phyloP scores from a whole-genome alignment of 768 basidiomycete species.

The Russula lepida region DNA sequence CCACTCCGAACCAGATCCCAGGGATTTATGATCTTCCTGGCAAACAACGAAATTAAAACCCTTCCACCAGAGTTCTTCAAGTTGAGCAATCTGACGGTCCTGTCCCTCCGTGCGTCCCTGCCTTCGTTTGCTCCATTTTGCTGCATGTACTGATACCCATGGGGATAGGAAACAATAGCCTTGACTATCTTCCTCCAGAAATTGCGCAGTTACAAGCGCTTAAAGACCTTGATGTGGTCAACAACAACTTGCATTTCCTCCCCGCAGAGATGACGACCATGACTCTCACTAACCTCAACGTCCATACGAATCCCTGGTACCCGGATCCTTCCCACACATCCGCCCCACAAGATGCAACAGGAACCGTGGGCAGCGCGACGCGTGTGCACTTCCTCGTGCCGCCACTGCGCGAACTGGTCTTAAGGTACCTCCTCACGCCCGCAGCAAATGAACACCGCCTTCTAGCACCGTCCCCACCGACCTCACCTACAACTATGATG shows the following conservation, averaged over 20 bases:
- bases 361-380: neutral
- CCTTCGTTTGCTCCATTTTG: neutral
- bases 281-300: constrained; percentile 11
- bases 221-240: constrained; percentile 17
- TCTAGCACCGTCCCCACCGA: neutral
- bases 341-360: too few species aligned
- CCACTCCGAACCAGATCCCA: neutral
- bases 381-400: constrained; percentile 10
- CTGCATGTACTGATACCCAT: neutral
- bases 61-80: constrained; percentile 18
- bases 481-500: neutral
- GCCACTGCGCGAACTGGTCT: constrained; percentile 16
- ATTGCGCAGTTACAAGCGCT: constrained; percentile 15
- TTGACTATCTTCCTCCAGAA: constrained; percentile 14
- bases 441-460: neutral
- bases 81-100: constrained; percentile 18
- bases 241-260: constrained; percentile 18
- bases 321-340: constrained; percentile 2
- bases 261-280: constrained; percentile 19
- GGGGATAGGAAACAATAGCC: constrained; percentile 15
- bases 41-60: constrained; percentile 13
- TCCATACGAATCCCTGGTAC: constrained; percentile 19
- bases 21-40: constrained; percentile 18
- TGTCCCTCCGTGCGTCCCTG: constrained; percentile 15
- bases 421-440: constrained; percentile 18